Conservation (phyloP, 2,329 filamentous ascomycete genomes). For the Penicillium digitatum region DNA sequence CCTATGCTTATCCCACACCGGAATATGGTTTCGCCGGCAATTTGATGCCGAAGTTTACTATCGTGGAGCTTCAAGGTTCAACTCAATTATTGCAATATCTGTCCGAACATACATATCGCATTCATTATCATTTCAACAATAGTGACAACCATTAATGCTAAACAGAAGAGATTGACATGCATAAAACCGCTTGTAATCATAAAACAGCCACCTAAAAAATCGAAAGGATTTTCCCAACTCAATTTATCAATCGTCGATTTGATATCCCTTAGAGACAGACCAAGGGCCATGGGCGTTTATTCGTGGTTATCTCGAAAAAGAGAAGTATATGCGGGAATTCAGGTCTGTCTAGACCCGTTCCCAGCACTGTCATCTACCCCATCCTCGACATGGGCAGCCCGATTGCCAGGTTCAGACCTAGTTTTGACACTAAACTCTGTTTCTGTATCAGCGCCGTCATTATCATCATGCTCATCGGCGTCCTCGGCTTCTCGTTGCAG, state of each 20-base stretch:
- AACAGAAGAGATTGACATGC: background rate
- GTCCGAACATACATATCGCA: background rate
- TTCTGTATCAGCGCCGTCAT: constrained; percentile 16
- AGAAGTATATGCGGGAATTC: background rate
- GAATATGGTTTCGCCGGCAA: background rate
- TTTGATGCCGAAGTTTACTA: background rate
- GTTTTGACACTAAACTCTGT: constrained; percentile 13
- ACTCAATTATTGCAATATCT: background rate
- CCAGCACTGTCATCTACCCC: constrained; percentile 2
- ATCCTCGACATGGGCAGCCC: constrained; percentile 15
- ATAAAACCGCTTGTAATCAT: constrained; percentile 2
- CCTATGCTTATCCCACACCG: background rate
- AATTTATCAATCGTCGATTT: background rate
- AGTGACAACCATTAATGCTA: background rate
- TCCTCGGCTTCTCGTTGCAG: background rate
- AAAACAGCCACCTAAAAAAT: background rate
- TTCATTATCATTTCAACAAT: background rate
- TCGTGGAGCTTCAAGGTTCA: background rate
- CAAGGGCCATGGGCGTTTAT: background rate
- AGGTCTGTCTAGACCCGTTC: background rate
- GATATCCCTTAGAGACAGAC: background rate
- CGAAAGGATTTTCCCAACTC: background rate
- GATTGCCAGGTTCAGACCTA: constrained; percentile 7
- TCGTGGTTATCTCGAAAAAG: background rate
- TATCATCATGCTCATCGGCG: constrained; percentile 1